Conservation (phyloP, 352 stramenopile species). For the Pythium rishiriense region DNA sequence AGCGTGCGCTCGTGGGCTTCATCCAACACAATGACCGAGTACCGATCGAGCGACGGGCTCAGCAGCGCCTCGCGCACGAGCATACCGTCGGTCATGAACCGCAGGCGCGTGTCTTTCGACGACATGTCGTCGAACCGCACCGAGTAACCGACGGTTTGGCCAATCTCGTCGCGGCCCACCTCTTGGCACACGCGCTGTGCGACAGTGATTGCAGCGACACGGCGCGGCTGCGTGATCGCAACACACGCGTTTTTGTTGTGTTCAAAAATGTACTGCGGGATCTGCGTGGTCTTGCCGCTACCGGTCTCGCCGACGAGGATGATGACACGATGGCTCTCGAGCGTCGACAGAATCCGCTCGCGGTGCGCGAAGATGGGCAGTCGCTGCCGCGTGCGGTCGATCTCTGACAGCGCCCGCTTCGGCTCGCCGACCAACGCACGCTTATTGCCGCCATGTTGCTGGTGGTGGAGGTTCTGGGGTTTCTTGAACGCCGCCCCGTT, state of each 20-base stretch:
- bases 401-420: constrained; percentile 33
- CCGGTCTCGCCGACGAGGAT: constrained; percentile 90
- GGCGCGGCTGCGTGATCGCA: constrained; percentile 81
- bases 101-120: constrained; percentile 86
- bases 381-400: constrained; percentile 58
- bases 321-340: constrained; percentile 70
- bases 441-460: constrained; percentile 1
- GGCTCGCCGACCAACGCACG: neutral
- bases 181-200: constrained; percentile 81
- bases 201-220: constrained; percentile 82
- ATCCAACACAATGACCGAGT: constrained; percentile 86
- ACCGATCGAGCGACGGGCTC: constrained; percentile 66
- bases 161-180: constrained; percentile 44
- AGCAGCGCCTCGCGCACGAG: constrained; percentile 90
- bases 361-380: constrained; percentile 80
- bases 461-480: neutral
- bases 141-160: constrained; percentile 88
- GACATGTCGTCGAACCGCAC: constrained; percentile 95
- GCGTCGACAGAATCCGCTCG: constrained; percentile 58
- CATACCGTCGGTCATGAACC: constrained; percentile 93
- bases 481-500: constrained; percentile 7
- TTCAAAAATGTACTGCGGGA: constrained; percentile 87
- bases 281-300: constrained; percentile 91
- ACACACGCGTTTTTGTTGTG: constrained; percentile 49
- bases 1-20: constrained; percentile 87